phyloP scores from a whole-genome alignment of 2,329 filamentous ascomycete genomes.

The Alternaria brassicicola region DNA sequence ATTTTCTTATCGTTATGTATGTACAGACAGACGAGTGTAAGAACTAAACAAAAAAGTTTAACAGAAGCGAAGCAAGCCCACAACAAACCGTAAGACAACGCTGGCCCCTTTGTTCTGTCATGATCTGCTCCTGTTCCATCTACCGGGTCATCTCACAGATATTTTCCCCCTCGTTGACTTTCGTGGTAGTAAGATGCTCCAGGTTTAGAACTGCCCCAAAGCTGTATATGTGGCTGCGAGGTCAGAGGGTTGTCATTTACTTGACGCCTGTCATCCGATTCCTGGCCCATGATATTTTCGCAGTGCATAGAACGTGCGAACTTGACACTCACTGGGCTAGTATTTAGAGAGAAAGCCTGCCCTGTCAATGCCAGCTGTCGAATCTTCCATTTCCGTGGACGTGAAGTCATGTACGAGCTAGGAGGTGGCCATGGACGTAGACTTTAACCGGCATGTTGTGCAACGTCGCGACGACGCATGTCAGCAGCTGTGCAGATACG shows the following conservation, averaged over 20 bases:
- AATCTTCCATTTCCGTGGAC: background rate
- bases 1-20: background rate
- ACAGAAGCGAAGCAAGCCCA: background rate
- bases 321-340: background rate
- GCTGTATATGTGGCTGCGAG: background rate
- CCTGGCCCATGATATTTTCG: background rate
- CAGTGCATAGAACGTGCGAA: background rate
- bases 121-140: background rate
- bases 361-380: background rate
- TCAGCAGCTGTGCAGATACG: slow-evolving; percentile 9
- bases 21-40: background rate
- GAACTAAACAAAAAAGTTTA: background rate
- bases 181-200: background rate
- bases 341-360: background rate
- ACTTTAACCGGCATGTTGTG: slow-evolving; percentile 8
- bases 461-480: slow-evolving; percentile 12
- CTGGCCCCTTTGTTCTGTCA: background rate
- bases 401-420: background rate
- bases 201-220: background rate
- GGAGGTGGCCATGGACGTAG: background rate
- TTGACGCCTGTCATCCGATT: background rate
- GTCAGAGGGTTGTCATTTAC: background rate
- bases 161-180: background rate
- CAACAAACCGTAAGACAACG: background rate
- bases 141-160: background rate